Evolutionary conservation across 352 stramenopile species (phyloP).

Genomic region (Globisporangium alternatum): DNA sequence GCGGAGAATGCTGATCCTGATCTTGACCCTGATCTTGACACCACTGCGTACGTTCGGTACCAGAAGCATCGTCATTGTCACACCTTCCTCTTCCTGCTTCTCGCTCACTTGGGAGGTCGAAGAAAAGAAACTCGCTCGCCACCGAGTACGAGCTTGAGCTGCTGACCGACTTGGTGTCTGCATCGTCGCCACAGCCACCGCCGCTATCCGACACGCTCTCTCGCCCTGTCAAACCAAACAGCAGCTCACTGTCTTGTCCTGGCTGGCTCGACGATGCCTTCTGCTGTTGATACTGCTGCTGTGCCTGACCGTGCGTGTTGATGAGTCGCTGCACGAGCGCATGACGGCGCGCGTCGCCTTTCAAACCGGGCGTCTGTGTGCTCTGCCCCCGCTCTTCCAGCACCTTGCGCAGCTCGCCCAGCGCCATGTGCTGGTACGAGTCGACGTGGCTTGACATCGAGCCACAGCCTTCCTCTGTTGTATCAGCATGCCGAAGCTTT

Average conservation of each 20-base stretch:
- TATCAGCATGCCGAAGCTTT: neutral
- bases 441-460: neutral
- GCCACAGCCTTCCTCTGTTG: too few relatives aligned
- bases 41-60: neutral
- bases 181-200: constrained; percentile 15
- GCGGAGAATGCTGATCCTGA: neutral
- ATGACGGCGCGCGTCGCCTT: constrained; percentile 41
- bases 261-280: neutral
- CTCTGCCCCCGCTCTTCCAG: constrained; percentile 31
- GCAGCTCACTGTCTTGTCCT: neutral
- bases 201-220: constrained; percentile 6
- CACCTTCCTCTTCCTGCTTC: neutral
- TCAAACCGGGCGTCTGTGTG: constrained; percentile 41
- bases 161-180: constrained; percentile 24
- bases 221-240: neutral
- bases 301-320: constrained; percentile 11
- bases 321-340: constrained; percentile 42
- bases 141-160: constrained; percentile 40
- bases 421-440: constrained; percentile 16
- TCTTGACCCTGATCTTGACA: neutral
- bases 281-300: neutral
- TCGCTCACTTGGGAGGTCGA: constrained; percentile 21
- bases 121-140: constrained; percentile 44
- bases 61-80: neutral
- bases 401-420: constrained; percentile 34